Conservation (phyloP, 345 rosid species). For the Euphorbia pulcherrima region DNA sequence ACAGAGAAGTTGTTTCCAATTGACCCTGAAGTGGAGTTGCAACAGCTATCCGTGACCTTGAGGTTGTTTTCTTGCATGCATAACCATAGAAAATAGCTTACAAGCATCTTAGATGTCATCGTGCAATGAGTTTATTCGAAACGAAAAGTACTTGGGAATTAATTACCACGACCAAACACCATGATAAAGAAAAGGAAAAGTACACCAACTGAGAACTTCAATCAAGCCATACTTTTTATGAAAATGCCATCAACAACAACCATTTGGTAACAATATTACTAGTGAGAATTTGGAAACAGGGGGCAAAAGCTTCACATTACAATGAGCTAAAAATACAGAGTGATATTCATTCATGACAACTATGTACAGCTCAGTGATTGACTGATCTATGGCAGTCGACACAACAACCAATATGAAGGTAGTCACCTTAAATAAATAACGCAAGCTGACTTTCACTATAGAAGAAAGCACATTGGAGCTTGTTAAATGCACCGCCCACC, state of each 20-base stretch:
- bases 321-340: slow-evolving; percentile 39
- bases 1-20: no score
- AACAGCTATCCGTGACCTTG: no score
- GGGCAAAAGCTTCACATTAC: slow-evolving; percentile 32
- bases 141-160: background rate
- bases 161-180: slow-evolving; percentile 2
- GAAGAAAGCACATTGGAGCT: slow-evolving; percentile 27
- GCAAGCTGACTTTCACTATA: slow-evolving; percentile 21
- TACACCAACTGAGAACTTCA: slow-evolving; percentile 1
- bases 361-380: slow-evolving; percentile 41
- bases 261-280: slow-evolving; percentile 7
- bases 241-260: slow-evolving; percentile 6
- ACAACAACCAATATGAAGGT: slow-evolving; percentile 31
- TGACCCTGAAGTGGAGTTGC: no score
- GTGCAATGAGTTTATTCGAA: background rate
- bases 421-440: slow-evolving; percentile 37
- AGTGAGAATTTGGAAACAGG: slow-evolving; percentile 2
- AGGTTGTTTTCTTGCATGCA: no score
- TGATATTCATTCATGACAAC: slow-evolving; percentile 34
- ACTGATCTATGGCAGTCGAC: slow-evolving; percentile 29
- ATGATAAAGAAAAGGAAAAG: background rate
- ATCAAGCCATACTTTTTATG: slow-evolving; percentile 1
- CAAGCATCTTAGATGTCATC: background rate
- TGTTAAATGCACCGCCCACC: slow-evolving; percentile 28
- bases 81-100: background rate